Conservation (phyloP, 2,329 filamentous ascomycete genomes). For the Ceratocystis colombiana region DNA sequence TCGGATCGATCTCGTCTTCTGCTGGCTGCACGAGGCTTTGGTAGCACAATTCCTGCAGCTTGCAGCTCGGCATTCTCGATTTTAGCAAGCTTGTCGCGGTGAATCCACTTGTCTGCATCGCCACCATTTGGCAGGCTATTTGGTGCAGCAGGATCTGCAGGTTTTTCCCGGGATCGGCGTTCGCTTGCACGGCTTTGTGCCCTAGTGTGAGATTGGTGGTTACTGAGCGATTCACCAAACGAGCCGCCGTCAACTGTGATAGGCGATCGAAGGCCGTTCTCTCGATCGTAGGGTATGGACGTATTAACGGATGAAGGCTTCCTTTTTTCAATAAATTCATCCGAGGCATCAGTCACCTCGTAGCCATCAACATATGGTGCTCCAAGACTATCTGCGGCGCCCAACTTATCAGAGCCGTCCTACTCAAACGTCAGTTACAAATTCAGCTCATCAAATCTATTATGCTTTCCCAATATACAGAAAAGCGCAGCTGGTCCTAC, state of each 20-base stretch:
- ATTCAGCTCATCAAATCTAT: neutral
- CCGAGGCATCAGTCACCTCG: constrained; percentile 2
- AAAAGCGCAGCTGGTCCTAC: constrained; percentile 4
- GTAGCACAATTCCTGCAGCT: constrained; percentile 59
- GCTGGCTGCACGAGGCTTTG: constrained; percentile 45
- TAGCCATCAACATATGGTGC: constrained; percentile 5
- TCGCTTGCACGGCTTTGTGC: constrained; percentile 24
- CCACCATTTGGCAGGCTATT: neutral
- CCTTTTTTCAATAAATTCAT: constrained; percentile 6
- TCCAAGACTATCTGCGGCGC: neutral
- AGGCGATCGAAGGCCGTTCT: constrained; percentile 19
- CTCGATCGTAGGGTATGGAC: constrained; percentile 13
- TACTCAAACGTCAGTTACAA: constrained; percentile 13
- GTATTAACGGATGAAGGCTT: constrained; percentile 22
- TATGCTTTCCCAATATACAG: neutral
- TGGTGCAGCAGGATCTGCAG: neutral
- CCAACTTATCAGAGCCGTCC: constrained; percentile 16
- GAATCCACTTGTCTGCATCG: constrained; percentile 70
- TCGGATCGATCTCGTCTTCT: constrained; percentile 31
- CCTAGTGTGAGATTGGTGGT: constrained; percentile 15
- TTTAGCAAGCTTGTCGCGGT: constrained; percentile 69
- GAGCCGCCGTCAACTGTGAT: constrained; percentile 22
- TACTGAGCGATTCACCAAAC: constrained; percentile 16
- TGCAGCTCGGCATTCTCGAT: constrained; percentile 75
- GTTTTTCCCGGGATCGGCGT: constrained; percentile 23